Conservation (phyloP, 2,329 filamentous ascomycete species). For the Hymenoscyphus repandus region DNA sequence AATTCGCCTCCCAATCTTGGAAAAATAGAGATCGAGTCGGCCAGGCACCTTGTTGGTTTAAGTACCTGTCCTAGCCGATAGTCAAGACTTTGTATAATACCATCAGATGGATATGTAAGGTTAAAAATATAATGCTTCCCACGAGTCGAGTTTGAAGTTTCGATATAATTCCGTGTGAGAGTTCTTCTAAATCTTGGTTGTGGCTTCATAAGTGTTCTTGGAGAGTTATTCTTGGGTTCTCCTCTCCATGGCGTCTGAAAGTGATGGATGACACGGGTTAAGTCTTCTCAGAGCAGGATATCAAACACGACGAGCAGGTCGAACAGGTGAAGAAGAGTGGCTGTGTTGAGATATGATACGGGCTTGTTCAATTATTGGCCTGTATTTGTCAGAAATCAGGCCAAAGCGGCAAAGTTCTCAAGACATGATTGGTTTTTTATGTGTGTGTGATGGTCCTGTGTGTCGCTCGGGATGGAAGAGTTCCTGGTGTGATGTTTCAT, state of each 20-base stretch:
- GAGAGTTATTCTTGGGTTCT: too few species aligned
- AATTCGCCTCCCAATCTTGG: slow-evolving; percentile 8
- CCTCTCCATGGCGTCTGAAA: too few species aligned
- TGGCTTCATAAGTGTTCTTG: too few species aligned
- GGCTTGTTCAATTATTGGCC: background rate
- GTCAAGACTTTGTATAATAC: slow-evolving; percentile 8
- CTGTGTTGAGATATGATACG: slow-evolving; percentile 5
- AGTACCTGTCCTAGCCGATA: background rate
- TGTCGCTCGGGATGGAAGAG: too few species aligned
- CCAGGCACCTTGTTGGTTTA: background rate
- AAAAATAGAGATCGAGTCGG: background rate
- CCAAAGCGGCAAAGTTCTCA: background rate
- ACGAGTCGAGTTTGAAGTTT: background rate
- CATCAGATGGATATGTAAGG: slow-evolving; percentile 10
- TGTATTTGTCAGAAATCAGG: slow-evolving; percentile 7
- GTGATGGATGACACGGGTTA: too few species aligned
- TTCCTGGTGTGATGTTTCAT: too few species aligned
- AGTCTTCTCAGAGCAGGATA: too few species aligned
- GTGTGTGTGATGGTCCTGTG: too few species aligned
- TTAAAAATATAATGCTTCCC: slow-evolving; percentile 16
- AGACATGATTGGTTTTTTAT: slow-evolving; percentile 3
- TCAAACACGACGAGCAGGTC: too few species aligned
- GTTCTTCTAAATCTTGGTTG: too few species aligned
- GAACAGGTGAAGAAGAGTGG: too few species aligned
- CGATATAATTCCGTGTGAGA: background rate